Conservation (phyloP, 2,329 filamentous ascomycete genomes). For the Capronia epimyces region DNA sequence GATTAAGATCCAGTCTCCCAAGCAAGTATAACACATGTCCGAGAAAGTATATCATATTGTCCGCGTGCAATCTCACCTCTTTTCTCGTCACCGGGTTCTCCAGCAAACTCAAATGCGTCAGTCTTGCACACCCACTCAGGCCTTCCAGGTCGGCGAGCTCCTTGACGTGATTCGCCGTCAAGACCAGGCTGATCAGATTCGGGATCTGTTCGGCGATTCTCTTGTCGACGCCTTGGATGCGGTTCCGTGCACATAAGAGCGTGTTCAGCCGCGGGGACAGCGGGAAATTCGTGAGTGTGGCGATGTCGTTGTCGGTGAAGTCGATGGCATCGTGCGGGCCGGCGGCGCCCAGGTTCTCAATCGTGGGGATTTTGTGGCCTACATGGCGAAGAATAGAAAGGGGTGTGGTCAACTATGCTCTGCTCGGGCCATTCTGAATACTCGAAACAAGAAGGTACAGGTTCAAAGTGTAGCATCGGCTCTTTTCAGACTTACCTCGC, state of each 20-base stretch:
- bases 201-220: constrained; percentile 70
- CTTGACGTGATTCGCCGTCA: constrained; percentile 73
- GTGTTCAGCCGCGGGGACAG: constrained; percentile 82
- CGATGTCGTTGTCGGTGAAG: constrained; percentile 96
- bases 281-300: constrained; percentile 83
- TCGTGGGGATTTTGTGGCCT: constrained; percentile 96
- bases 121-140: constrained; percentile 59
- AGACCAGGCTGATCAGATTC: constrained; percentile 72
- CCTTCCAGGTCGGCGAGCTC: constrained; percentile 85
- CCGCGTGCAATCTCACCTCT: constrained; percentile 61
- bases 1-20: background rate
- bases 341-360: constrained; percentile 95
- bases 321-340: constrained; percentile 92
- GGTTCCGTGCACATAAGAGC: constrained; percentile 83
- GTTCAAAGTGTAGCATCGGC: constrained; percentile 82
- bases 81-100: constrained; percentile 90
- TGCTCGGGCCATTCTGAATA: constrained; percentile 10
- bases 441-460: no score
- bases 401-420: constrained; percentile 80
- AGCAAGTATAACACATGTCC: background rate
- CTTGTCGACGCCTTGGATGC: constrained; percentile 74
- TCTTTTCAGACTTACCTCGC: constrained; percentile 96
- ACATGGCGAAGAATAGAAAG: constrained; percentile 48
- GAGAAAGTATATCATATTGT: background rate
- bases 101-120: constrained; percentile 74